Base-by-base conservation (phyloP, 176 grass and related monocot species). In the Saccharum spontaneum region DNA sequence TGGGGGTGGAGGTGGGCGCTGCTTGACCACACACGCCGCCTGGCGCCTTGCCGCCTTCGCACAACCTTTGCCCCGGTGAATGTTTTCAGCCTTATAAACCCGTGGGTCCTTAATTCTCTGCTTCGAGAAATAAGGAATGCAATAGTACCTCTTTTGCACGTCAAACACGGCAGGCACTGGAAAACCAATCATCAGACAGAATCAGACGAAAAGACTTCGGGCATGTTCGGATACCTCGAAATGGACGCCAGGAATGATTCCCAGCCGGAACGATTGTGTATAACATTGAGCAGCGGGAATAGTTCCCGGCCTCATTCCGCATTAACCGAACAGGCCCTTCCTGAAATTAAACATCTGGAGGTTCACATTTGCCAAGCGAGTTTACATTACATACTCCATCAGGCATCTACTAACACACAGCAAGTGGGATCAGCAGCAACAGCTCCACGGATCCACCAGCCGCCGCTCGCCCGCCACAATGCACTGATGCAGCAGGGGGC, bases 391-490 rank as follows among this genome's bases (percentile, higher is more conserved):
- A 86, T 44, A 54, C 8, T 79, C 36, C 6, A 40, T 73, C 60
- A 57, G 60, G 75, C 28, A 84, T 79, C 36, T 57, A 55, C 59
- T 52, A 61, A 24, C n/a, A 40, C 46, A 85, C 69, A 82, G 71
- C 73, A 78, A 86, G 63, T 50, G 64, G 23, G 41, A 86, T 77
- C 71, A 23, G 62, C 52, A 73, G 24, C 55, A 73, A 55, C n/a
- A 59, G 59, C 59, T 72, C 73, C 49, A 50, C 4, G 34, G 66
- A 90, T 86, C 88, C 77, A 54, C 59, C 33, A 43, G 34, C 62
- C 61, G 69, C 69, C 43, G 85, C 85, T 81, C 88, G 38, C 78
- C 72, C 23, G 78, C 83, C 65, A 71, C 41, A 84, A 81, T 44
- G 69, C 50, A 61, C 28, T 28, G 28, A 28, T 28, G 59, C 61